Evolutionary conservation across 2,329 filamentous ascomycete genomes (phyloP).

Genomic region (Aspergillus hiratsukae): DNA sequence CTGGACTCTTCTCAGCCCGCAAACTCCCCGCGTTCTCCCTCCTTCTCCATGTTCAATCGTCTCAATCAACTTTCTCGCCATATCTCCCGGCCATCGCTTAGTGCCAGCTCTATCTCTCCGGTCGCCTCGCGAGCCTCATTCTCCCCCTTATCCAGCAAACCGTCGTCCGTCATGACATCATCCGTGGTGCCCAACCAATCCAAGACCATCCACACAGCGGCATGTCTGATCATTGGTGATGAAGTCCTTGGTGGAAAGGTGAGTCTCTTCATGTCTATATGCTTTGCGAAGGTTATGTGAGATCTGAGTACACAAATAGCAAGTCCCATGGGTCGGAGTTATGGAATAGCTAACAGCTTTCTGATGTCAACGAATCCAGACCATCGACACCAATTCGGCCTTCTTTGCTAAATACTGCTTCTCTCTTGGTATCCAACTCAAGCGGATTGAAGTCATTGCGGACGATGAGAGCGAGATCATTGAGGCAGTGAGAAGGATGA

Average conservation of each 20-base stretch:
- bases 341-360: neutral
- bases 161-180: conserved; percentile 41
- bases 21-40: conserved; percentile 3
- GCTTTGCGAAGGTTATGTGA: neutral
- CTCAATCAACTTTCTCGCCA: conserved; percentile 70
- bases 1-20: neutral
- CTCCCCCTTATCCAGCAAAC: conserved; percentile 13
- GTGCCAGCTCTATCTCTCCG: conserved; percentile 49
- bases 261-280: conserved; percentile 18
- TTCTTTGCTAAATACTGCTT: conserved; percentile 65
- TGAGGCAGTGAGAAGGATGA: conserved; percentile 84
- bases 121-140: conserved; percentile 29
- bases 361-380: conserved; percentile 38
- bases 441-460: conserved; percentile 85
- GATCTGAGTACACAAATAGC: neutral
- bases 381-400: conserved; percentile 62
- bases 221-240: conserved; percentile 93
- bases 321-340: neutral
- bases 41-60: conserved; percentile 65
- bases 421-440: conserved; percentile 63
- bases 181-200: conserved; percentile 29
- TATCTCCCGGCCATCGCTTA: conserved; percentile 59
- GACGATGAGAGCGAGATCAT: conserved; percentile 89
- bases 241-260: conserved; percentile 95
- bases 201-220: conserved; percentile 78